Percentiles rank a stretch among this genome's conserved stretches.
phyloP scores from a whole-genome alignment of 2,329 filamentous ascomycete species.

The Periconia sp. region DNA sequence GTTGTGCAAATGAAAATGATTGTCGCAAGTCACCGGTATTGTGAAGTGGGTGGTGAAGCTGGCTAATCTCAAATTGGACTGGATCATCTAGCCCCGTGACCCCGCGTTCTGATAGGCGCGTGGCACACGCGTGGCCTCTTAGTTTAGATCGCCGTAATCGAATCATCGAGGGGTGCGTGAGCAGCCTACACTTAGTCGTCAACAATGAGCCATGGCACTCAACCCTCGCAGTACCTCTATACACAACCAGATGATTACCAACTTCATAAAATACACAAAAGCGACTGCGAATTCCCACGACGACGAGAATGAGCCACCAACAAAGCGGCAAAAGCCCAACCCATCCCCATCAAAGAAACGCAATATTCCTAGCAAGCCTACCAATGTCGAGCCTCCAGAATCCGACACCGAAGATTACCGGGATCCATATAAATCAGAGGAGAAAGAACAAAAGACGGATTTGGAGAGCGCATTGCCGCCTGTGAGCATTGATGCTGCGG shows the following conservation, averaged over 20 bases:
- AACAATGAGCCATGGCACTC: slow-evolving; percentile 35
- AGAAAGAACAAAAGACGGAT: slow-evolving; percentile 57
- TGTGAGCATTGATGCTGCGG: slow-evolving; percentile 65
- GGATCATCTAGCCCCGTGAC: no score
- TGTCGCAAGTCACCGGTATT: no score
- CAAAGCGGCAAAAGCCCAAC: slow-evolving; percentile 46
- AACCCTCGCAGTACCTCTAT: slow-evolving; percentile 46
- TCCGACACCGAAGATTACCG: slow-evolving; percentile 45
- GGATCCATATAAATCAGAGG: slow-evolving; percentile 22
- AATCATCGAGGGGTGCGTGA: no score
- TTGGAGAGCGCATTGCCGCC: slow-evolving; percentile 72
- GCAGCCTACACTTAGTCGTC: neutral
- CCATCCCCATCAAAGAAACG: slow-evolving; percentile 21
- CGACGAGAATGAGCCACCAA: slow-evolving; percentile 41
- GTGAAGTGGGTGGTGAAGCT: no score
- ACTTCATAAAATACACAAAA: slow-evolving; percentile 46
- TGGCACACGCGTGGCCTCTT: no score
- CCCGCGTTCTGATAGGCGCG: no score
- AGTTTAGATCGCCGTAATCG: no score
- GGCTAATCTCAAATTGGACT: no score
- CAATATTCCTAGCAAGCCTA: slow-evolving; percentile 19
- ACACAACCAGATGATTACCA: slow-evolving; percentile 53
- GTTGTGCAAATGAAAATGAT: no score
- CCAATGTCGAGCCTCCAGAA: slow-evolving; percentile 40
- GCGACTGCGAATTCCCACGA: slow-evolving; percentile 36